Evolutionary conservation across 768 basidiomycete species (phyloP).

Genomic region (Holtermanniella nyarrowii): DNA sequence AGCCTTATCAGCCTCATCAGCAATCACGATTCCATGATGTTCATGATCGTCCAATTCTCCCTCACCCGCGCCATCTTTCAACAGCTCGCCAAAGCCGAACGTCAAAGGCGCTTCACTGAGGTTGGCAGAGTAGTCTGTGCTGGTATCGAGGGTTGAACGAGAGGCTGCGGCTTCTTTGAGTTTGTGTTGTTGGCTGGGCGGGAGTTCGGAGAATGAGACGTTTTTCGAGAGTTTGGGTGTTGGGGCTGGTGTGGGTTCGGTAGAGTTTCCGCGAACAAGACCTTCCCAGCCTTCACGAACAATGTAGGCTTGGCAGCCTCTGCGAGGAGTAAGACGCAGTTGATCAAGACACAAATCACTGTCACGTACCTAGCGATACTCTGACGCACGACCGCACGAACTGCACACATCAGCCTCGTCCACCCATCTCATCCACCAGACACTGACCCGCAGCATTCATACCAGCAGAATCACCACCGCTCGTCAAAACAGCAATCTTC

Average conservation of each 20-base stretch:
- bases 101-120: slow-evolving; percentile 29
- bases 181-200: slow-evolving; percentile 30
- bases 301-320: slow-evolving; percentile 91
- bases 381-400: slow-evolving; percentile 83
- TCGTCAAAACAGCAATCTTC: slow-evolving; percentile 90
- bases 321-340: slow-evolving; percentile 37
- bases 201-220: slow-evolving; percentile 36
- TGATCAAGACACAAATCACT: background rate
- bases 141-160: background rate
- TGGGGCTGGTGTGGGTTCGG: slow-evolving; percentile 30
- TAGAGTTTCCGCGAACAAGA: slow-evolving; percentile 79
- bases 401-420: slow-evolving; percentile 54
- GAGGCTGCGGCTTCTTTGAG: slow-evolving; percentile 10
- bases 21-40: slow-evolving; percentile 2
- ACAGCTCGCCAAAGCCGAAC: slow-evolving; percentile 44
- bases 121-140: background rate
- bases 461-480: slow-evolving; percentile 94
- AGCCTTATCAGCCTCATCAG: slow-evolving; percentile 45
- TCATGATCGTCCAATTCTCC: slow-evolving; percentile 40
- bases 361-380: slow-evolving; percentile 71
- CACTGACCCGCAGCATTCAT: slow-evolving; percentile 40
- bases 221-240: slow-evolving; percentile 24
- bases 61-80: slow-evolving; percentile 57
- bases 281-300: slow-evolving; percentile 98
- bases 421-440: background rate